phyloP scores from a whole-genome alignment of 2,329 filamentous ascomycete species.

The Mycocentrospora acerina region DNA sequence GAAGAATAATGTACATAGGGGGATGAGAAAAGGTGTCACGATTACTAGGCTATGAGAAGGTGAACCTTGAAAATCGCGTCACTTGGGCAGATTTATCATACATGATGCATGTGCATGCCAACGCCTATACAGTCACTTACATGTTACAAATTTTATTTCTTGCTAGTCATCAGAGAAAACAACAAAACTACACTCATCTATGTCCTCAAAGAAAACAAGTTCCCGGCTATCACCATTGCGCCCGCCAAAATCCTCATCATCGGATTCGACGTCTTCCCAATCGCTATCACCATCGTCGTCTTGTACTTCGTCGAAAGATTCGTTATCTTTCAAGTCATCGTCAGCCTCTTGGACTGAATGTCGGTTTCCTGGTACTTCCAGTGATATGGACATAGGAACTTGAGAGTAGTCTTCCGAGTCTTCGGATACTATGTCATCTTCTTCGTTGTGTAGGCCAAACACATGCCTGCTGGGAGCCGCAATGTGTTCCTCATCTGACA shows the following conservation, averaged over 20 bases:
- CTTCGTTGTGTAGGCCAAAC: not conserved
- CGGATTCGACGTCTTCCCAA: conserved; percentile 24
- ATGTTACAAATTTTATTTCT: not conserved
- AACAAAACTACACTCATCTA: conserved; percentile 23
- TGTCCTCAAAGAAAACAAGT: conserved; percentile 16
- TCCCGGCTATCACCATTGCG: conserved; percentile 7
- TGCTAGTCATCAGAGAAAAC: conserved; percentile 24
- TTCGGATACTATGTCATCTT: conserved; percentile 15
- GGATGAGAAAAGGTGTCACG: too few species aligned
- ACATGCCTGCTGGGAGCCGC: too few species aligned
- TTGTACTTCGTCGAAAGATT: conserved; percentile 3
- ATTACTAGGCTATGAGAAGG: too few species aligned
- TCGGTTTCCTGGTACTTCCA: not conserved
- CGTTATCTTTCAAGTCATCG: conserved; percentile 2
- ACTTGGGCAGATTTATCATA: too few species aligned
- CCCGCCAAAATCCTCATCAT: conserved; percentile 10
- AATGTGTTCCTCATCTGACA: conserved; percentile 2
- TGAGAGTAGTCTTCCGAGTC: conserved; percentile 23
- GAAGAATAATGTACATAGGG: too few species aligned
- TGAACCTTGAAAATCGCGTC: too few species aligned
- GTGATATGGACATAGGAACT: conserved; percentile 2
- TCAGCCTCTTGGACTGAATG: not conserved
- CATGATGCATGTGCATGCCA: too few species aligned
- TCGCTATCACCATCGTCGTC: conserved; percentile 22
- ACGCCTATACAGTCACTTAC: too few species aligned